phyloP scores from a whole-genome alignment of 192 early-diverging fungal genomes.

The Coemansia sp. region DNA sequence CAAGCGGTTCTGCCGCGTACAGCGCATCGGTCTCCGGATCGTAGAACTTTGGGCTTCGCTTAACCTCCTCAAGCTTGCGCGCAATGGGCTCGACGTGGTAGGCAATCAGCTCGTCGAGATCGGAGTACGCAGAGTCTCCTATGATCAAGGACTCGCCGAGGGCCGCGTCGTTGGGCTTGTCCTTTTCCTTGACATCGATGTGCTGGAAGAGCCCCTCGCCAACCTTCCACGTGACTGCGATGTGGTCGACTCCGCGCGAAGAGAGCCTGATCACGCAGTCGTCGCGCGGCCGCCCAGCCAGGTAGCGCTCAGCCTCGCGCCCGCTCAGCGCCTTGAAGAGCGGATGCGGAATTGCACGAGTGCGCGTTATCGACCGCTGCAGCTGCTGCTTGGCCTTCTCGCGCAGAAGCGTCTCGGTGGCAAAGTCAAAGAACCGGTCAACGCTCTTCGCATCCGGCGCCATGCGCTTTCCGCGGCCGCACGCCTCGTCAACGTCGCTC shows the following conservation, averaged over 20 bases:
- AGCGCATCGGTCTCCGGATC: slow-evolving; percentile 54
- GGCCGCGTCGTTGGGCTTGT: slow-evolving; percentile 69
- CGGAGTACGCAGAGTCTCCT: slow-evolving; percentile 70
- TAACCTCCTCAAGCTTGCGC: slow-evolving; percentile 67
- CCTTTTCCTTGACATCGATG: slow-evolving; percentile 60
- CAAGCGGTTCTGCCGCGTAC: slow-evolving; percentile 59
- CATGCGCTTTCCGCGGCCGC: slow-evolving; percentile 40
- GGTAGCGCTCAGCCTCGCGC: slow-evolving; percentile 70
- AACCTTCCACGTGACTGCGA: slow-evolving; percentile 93
- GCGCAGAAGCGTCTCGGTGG: slow-evolving; percentile 42
- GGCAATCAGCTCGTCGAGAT: slow-evolving; percentile 90
- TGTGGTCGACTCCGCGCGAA: slow-evolving; percentile 81
- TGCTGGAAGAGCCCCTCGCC: slow-evolving; percentile 86
- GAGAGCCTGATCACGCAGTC: slow-evolving; percentile 89
- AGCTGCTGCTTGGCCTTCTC: slow-evolving; percentile 40
- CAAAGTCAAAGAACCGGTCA: slow-evolving; percentile 66
- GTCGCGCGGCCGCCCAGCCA: slow-evolving; percentile 68
- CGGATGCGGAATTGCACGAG: slow-evolving; percentile 79
- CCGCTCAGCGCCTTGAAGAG: slow-evolving; percentile 74
- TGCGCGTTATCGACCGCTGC: slow-evolving; percentile 39
- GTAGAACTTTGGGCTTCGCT: slow-evolving; percentile 77
- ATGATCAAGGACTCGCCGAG: slow-evolving; percentile 70
- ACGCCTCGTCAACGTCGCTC: slow-evolving; percentile 54
- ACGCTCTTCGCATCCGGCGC: slow-evolving; percentile 30
- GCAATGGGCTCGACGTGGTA: slow-evolving; percentile 84